Evolutionary conservation across 2,329 filamentous ascomycete genomes (phyloP), one percentile per base, ranked within the genome.

Genomic region (Cercospora nicotianae): DNA sequence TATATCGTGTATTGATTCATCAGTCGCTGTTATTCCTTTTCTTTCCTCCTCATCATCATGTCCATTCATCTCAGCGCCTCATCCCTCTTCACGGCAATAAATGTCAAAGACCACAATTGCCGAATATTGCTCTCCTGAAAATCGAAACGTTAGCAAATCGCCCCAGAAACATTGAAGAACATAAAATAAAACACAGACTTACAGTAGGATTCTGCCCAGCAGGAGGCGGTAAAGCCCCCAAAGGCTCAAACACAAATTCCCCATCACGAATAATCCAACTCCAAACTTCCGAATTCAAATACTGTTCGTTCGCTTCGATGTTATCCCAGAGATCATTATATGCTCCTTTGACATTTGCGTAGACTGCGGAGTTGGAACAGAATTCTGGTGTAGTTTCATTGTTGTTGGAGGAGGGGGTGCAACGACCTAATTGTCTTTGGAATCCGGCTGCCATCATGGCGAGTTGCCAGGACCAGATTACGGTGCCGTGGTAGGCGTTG

Each of bases 401-500:
- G n/a, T n/a, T n/a, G n/a, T n/a, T n/a, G n/a, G n/a, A n/a, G n/a
- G n/a, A n/a, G n/a, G n/a, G n/a, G n/a, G 76, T 72, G 74, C 87
- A 90, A 1, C 87, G 81, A 0, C 74, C 81, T 5, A 90, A 80
- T 71, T 90, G 88, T 2, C 82, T 77, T 65, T 87, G 83, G 0
- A 90, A 76, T 0, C 88, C 88, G 9, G 83, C 83, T 0, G 85
- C 87, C 85, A 90, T 88, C 83, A 90, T 88, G 0, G 87, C 83
- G 3, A 90, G 78, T 64, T 87, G 87, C 87, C 87, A 90, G 55
- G 83, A 84, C 88, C 87, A 90, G 1, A 90, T 81, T 0, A 91
- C 87, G 0, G 87, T 88, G 0, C 87, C 88, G 66, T 90, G 87
- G 70, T 88, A 90, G 0, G 84, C 86, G 3, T 80, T 80, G n/a